Evolutionary conservation across 176 grass and related monocot species (phyloP), one percentile per base, ranked within the genome.

Genomic region (Eragrostis nindensis): DNA sequence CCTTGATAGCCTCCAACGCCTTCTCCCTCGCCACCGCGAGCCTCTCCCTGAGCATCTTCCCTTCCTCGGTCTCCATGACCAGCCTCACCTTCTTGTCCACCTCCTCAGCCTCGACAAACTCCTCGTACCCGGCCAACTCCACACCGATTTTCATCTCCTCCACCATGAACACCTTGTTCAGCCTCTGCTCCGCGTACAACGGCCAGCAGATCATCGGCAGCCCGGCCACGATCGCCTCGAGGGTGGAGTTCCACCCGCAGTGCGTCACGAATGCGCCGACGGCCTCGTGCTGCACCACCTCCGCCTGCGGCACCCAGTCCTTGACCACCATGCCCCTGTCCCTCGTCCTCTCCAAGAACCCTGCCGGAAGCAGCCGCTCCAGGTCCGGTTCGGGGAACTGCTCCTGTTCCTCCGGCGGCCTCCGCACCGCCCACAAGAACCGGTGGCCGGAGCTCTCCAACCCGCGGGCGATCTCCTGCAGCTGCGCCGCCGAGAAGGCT

Each of bases 191-290:
- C 27, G 94, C 94, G 62, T 85, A 97, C 25, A 93, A 18, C 2
- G 91, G 94, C 90, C 88, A 97, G 52, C 76, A 87, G 2, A 97
- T 18, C 90, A 93, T 84, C 25, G 90, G 88, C 61, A 97, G 68
- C 4, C 74, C 86, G 0, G 87, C 32, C 80, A 68, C 68, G 83
- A 91, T 80, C 30, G 80, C 87, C 80, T 94, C 92, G 2, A 94
- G 71, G 4, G 16, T 12, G 0, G 90, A 89, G 78, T 86, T 92
- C 90, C 82, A 92, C 11, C 90, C 90, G 50, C 76, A 80, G 69
- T 93, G 90, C 24, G 91, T 93, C 5, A 93, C 74, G 73, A 95
- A 92, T 1, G 62, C 73, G 24, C 83, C 86, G 14, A 89, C 82
- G 21, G 85, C 70, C 44, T 52, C 55, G 71, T 95, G 90, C 17